These are phyloP conservation scores for Clitopilus hobsonii DNA, from an alignment of 768 basidiomycete species.

Conservation along the genomic window DNA sequence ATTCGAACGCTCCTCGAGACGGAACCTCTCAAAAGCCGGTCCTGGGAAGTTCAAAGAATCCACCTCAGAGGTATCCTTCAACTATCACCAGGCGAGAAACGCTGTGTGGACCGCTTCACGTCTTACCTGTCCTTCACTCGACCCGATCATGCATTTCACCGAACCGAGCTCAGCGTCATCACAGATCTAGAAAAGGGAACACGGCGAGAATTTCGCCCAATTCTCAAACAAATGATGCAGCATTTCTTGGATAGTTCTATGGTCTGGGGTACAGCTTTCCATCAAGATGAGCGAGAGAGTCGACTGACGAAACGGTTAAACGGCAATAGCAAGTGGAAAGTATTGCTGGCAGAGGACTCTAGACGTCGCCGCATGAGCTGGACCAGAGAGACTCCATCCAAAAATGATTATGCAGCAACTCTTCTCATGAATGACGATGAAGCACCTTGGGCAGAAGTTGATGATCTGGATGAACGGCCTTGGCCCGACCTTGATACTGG, in stretches of 20 bases:
- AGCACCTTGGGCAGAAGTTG: no score
- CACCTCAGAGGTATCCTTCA: background rate
- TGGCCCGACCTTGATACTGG: no score
- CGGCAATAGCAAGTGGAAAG: background rate
- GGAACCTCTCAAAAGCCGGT: background rate
- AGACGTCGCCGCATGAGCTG: no score
- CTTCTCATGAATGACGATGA: no score
- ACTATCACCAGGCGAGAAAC: background rate
- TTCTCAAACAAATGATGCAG: background rate
- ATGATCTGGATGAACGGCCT: no score
- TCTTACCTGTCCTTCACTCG: background rate
- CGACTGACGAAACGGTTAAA: background rate
- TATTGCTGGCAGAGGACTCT: no score
- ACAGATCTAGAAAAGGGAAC: background rate
- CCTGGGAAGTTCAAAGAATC: background rate
- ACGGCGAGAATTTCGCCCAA: background rate
- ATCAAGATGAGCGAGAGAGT: background rate
- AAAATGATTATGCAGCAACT: no score
- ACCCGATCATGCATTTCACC: background rate
- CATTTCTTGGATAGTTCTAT: background rate
- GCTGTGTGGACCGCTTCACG: background rate
- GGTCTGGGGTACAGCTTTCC: background rate
- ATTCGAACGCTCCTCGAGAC: background rate
- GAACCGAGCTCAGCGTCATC: background rate
- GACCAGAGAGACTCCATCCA: no score